A percentile compares a stretch with the other conserved stretches of the same genome.
Evolutionary conservation across 176 grass and related monocot species (phyloP).

Genomic region (Lolium rigidum): DNA sequence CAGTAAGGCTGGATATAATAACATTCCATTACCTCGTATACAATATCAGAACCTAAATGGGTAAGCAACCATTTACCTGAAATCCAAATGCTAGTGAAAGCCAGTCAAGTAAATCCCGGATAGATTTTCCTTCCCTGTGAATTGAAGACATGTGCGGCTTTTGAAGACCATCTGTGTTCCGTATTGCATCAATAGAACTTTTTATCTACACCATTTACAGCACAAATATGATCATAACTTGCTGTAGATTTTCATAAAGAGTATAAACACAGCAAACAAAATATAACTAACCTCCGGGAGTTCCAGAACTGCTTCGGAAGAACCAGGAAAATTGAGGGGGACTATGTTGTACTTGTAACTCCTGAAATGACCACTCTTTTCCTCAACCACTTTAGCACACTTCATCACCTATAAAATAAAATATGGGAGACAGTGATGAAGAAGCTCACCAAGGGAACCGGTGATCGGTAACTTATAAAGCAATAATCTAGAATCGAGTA

Average conservation of each 20-base stretch:
- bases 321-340: conserved; percentile 64
- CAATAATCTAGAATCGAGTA: conserved; percentile 36
- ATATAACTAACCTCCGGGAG: conserved; percentile 49
- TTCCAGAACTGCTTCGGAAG: conserved; percentile 62
- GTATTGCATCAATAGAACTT: conserved; percentile 53
- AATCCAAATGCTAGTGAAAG: conserved; percentile 75
- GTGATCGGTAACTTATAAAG: neutral
- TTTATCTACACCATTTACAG: conserved; percentile 56
- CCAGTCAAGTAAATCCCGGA: conserved; percentile 76
- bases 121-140: conserved; percentile 29
- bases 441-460: conserved; percentile 29
- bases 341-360: conserved; percentile 77
- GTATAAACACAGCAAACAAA: conserved; percentile 22
- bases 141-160: conserved; percentile 43
- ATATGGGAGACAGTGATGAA: conserved; percentile 1
- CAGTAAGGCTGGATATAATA: conserved; percentile 12
- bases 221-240: conserved; percentile 25
- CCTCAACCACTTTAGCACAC: conserved; percentile 53
- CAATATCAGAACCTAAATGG: conserved; percentile 22
- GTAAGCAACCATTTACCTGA: conserved; percentile 52
- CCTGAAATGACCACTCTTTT: conserved; percentile 60
- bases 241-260: neutral
- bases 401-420: conserved; percentile 51
- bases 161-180: conserved; percentile 57
- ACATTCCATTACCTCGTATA: neutral